Percentiles rank a stretch among this genome's conserved stretches.
Evolutionary conservation across 2,329 filamentous ascomycete genomes (phyloP).

Genomic region (Chaetomiaceae sp.): DNA sequence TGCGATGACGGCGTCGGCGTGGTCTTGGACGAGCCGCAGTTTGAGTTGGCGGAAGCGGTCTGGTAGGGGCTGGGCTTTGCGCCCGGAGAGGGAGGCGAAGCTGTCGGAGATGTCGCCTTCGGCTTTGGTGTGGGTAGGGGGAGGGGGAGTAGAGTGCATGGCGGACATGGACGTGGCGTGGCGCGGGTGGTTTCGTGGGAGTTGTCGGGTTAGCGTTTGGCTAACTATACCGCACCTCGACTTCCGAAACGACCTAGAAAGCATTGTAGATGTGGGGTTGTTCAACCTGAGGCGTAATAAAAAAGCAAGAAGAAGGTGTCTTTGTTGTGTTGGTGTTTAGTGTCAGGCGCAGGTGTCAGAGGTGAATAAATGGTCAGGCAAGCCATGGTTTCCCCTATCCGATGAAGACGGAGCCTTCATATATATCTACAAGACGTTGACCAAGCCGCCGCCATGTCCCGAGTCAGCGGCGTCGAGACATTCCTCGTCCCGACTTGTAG

Average conservation of each 20-base stretch:
- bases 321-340: too few relatives aligned
- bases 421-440: neutral
- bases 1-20: conserved; percentile 42
- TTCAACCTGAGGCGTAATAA: too few relatives aligned
- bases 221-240: neutral
- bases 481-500: neutral
- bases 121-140: conserved; percentile 41
- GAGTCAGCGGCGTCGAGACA: neutral
- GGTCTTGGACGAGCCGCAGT: conserved; percentile 45
- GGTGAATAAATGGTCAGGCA: too few relatives aligned
- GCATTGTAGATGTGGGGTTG: neutral
- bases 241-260: neutral
- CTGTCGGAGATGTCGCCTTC: conserved; percentile 60
- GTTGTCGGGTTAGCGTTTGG: neutral
- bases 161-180: conserved; percentile 17
- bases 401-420: neutral
- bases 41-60: conserved; percentile 55
- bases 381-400: too few relatives aligned
- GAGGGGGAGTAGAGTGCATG: too few relatives aligned
- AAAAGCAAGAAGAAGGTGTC: neutral
- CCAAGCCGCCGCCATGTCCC: neutral
- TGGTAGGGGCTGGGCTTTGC: conserved; percentile 44
- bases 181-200: neutral
- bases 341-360: too few relatives aligned
- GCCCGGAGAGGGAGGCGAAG: conserved; percentile 56